These are phyloP conservation scores for Meredithiella fracta DNA, from an alignment of 2,329 filamentous ascomycete species.

Conservation along the genomic window DNA sequence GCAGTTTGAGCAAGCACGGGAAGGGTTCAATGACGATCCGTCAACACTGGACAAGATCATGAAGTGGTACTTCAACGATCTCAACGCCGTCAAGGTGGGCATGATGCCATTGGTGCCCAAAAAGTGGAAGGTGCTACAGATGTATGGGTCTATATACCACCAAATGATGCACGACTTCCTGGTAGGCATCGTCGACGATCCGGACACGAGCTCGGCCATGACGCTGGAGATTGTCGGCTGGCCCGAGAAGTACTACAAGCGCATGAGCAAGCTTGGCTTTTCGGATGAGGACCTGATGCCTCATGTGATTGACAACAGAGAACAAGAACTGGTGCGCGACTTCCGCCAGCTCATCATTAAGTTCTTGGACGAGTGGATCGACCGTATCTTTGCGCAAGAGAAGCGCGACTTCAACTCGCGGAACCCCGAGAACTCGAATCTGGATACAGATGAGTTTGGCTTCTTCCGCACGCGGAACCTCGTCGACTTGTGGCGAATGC, in stretches of 20 bases:
- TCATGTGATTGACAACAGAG: conserved; percentile 79
- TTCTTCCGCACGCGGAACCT: conserved; percentile 85
- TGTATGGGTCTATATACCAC: conserved; percentile 84
- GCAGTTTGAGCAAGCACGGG: conserved; percentile 55
- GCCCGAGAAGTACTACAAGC: conserved; percentile 89
- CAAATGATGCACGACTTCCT: conserved; percentile 90
- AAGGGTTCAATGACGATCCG: conserved; percentile 70
- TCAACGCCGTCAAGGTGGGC: conserved; percentile 84
- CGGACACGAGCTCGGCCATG: conserved; percentile 68
- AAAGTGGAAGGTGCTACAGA: conserved; percentile 90
- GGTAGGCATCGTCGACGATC: conserved; percentile 64
- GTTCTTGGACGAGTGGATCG: conserved; percentile 94
- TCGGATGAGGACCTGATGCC: conserved; percentile 59
- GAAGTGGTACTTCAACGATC: conserved; percentile 95
- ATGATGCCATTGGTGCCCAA: conserved; percentile 86
- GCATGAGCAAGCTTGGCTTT: conserved; percentile 84
- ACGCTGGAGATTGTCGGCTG: conserved; percentile 87
- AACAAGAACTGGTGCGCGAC: conserved; percentile 77
- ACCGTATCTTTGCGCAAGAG: conserved; percentile 74
- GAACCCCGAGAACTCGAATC: conserved; percentile 53
- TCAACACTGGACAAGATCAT: conserved; percentile 70
- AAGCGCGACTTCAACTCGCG: conserved; percentile 65
- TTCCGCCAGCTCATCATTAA: conserved; percentile 92
- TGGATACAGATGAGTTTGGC: conserved; percentile 76
- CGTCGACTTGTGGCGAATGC: conserved; percentile 93